These are phyloP conservation scores for Albophoma yamanashiensis DNA, from an alignment of 2,329 filamentous ascomycete genomes.

Conservation along the genomic window DNA sequence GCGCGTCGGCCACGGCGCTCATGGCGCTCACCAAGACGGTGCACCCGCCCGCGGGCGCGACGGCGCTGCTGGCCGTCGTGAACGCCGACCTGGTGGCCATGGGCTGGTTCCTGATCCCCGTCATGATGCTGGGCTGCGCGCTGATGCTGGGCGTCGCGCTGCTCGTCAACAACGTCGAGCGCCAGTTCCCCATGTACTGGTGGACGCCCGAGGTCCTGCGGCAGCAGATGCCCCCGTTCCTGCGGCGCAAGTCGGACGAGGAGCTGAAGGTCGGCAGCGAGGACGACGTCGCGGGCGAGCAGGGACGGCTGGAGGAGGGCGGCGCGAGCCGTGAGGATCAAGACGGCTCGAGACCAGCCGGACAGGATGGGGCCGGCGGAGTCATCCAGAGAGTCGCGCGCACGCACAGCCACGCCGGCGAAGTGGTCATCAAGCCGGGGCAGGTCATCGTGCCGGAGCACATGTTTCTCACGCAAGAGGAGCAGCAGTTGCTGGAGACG, in stretches of 20 bases:
- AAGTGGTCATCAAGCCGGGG: constrained; percentile 25
- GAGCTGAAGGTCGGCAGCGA: neutral
- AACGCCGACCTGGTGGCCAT: constrained; percentile 41
- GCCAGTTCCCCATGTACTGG: constrained; percentile 61
- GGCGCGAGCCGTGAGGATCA: constrained; percentile 3
- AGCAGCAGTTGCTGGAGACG: constrained; percentile 22
- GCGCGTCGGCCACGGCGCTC: constrained; percentile 48
- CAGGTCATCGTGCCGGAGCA: constrained; percentile 21
- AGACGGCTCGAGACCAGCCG: neutral
- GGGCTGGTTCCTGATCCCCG: constrained; percentile 59
- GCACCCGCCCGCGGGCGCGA: constrained; percentile 66
- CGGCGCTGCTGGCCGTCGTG: constrained; percentile 56
- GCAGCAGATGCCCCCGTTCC: constrained; percentile 2
- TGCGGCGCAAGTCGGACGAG: constrained; percentile 4
- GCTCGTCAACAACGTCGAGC: constrained; percentile 58
- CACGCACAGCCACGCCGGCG: constrained; percentile 5
- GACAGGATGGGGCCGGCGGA: too few relatives aligned
- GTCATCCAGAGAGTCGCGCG: neutral
- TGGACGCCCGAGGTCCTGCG: constrained; percentile 39
- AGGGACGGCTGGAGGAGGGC: neutral
- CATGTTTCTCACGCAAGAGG: constrained; percentile 26
- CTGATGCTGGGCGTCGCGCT: constrained; percentile 55
- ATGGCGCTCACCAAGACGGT: constrained; percentile 65
- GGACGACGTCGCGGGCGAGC: neutral
- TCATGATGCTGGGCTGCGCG: constrained; percentile 47